A percentile compares a stretch with the other conserved stretches of the same genome.
phyloP scores from a whole-genome alignment of 192 early-diverging fungal genomes.

The Backusella sp. region DNA sequence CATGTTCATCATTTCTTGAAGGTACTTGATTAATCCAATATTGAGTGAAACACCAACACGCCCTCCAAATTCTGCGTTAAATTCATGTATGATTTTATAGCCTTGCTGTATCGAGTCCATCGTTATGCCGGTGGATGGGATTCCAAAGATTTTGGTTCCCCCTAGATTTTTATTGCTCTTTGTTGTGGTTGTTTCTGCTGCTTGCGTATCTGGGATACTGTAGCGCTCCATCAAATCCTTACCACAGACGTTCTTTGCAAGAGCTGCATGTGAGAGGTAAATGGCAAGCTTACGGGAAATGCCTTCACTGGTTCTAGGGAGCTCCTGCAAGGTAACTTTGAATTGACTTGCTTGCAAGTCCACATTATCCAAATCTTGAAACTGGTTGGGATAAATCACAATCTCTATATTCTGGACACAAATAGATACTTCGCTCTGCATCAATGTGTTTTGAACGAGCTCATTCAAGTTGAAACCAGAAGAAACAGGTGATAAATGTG shows the following conservation, averaged over 20 bases:
- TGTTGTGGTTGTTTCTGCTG: background rate
- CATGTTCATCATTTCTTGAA: constrained; percentile 40
- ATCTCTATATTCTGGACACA: constrained; percentile 25
- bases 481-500: background rate
- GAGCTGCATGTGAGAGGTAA: constrained; percentile 24
- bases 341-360: constrained; percentile 28
- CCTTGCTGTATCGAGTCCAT: constrained; percentile 37
- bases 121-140: constrained; percentile 38
- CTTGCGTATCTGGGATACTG: background rate
- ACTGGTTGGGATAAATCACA: constrained; percentile 45
- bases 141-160: constrained; percentile 38
- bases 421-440: background rate
- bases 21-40: constrained; percentile 43
- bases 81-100: constrained; percentile 31
- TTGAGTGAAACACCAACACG: constrained; percentile 46
- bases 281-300: constrained; percentile 24
- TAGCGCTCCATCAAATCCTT: constrained; percentile 7
- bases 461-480: background rate
- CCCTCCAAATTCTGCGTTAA: constrained; percentile 39
- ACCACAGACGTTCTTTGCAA: constrained; percentile 36
- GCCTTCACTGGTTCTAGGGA: background rate
- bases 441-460: background rate
- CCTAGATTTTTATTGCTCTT: background rate
- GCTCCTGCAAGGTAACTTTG: constrained; percentile 18
- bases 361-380: constrained; percentile 45